These are phyloP conservation scores for Lachancea lanzarotensis DNA, from an alignment of 805 yeast genomes.

Conservation along the genomic window DNA sequence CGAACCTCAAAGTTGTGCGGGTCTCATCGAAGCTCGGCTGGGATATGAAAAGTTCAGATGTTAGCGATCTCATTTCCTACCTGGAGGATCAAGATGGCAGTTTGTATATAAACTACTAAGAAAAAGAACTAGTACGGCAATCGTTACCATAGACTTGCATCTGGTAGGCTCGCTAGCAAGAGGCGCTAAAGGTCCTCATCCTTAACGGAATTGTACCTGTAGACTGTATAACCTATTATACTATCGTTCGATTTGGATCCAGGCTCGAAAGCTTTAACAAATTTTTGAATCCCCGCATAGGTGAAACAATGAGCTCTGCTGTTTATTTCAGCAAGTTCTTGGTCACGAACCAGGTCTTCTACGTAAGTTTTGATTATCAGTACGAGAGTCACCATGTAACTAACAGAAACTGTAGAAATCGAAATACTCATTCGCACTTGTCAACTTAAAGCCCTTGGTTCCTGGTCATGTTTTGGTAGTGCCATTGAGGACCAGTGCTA, in stretches of 20 bases:
- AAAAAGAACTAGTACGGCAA: no score
- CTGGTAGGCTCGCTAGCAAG: no score
- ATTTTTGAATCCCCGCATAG: background rate
- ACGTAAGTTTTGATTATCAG: conserved; percentile 13
- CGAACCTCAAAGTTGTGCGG: conserved; percentile 54
- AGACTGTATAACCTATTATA: no score
- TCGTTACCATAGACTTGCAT: no score
- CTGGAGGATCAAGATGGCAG: conserved; percentile 75
- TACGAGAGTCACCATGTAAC: background rate
- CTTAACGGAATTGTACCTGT: no score
- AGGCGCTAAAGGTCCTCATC: no score
- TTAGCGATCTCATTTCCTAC: conserved; percentile 56
- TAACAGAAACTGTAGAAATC: conserved; percentile 38
- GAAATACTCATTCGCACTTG: conserved; percentile 70
- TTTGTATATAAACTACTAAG: conserved; percentile 44
- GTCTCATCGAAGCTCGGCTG: conserved; percentile 80
- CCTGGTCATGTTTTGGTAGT: conserved; percentile 92
- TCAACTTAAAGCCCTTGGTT: conserved; percentile 83
- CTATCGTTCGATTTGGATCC: no score
- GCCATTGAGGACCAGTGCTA: conserved; percentile 59
- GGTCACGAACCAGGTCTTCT: conserved; percentile 33
- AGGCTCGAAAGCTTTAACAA: no score
- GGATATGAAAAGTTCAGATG: conserved; percentile 60
- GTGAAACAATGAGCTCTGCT: conserved; percentile 9
- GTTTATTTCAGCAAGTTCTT: conserved; percentile 29